These are phyloP conservation scores for Marasmius tenuissimus DNA, from an alignment of 1,284 basidiomycete genomes.

Conservation along the genomic window DNA sequence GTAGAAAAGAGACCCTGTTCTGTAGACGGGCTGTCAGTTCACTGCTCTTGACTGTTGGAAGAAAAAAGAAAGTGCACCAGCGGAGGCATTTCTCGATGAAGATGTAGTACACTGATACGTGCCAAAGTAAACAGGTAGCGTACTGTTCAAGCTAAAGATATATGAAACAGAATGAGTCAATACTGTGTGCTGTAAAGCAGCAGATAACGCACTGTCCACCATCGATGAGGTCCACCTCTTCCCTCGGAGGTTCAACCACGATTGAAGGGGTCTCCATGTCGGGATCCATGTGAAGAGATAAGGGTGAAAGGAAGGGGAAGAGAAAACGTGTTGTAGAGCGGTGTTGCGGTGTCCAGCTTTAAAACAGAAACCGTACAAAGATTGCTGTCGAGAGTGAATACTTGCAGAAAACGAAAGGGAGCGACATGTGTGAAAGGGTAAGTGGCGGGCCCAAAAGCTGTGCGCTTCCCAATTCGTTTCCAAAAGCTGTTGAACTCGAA, in stretches of 20 bases:
- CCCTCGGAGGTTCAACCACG: constrained; percentile 11
- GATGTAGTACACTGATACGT: constrained; percentile 1
- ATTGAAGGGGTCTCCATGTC: constrained; percentile 14
- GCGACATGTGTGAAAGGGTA: not conserved
- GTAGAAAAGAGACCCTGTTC: constrained; percentile 9
- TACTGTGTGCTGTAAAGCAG: not conserved
- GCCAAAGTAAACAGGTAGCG: constrained; percentile 6
- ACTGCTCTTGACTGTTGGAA: not conserved
- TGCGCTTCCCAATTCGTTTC: not conserved
- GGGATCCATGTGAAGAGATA: constrained; percentile 1
- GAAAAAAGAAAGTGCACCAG: not conserved
- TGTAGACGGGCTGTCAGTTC: not conserved
- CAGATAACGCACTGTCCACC: constrained; percentile 8
- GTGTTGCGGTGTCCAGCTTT: not conserved
- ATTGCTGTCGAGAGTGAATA: not conserved
- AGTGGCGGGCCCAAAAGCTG: not conserved
- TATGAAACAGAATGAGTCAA: constrained; percentile 9
- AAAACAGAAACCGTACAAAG: not conserved
- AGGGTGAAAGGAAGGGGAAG: not conserved
- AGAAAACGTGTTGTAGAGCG: not conserved
- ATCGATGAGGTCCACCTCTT: constrained; percentile 14
- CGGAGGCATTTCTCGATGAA: constrained; percentile 3
- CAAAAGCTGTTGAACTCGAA: not conserved
- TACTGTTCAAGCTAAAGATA: constrained; percentile 5
- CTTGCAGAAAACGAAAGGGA: not conserved